Evolutionary conservation across 495 filamentous ascomycete species (phyloP).

Genomic region (Penicillium coffeae): DNA sequence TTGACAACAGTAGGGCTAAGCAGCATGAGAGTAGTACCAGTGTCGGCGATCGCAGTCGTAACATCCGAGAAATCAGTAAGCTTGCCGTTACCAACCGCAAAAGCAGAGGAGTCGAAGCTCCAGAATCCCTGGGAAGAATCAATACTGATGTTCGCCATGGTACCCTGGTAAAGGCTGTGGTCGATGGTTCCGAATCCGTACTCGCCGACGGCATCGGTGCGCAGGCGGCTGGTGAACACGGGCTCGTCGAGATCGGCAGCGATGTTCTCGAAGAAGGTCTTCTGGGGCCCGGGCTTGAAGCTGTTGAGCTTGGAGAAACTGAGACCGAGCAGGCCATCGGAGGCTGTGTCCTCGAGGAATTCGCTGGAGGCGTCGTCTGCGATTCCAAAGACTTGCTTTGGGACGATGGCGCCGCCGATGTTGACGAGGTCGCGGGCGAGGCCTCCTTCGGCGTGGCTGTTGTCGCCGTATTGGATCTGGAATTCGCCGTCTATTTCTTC

Average conservation of each 20-base stretch:
- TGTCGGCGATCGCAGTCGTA: constrained; percentile 61
- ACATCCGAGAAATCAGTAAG: constrained; percentile 25
- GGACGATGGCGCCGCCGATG: constrained; percentile 67
- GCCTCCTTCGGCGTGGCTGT: constrained; percentile 58
- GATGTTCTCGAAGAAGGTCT: constrained; percentile 81
- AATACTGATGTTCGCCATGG: constrained; percentile 60
- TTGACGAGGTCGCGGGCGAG: constrained; percentile 72
- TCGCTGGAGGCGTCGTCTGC: constrained; percentile 58
- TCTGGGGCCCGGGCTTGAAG: constrained; percentile 60
- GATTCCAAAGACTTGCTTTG: constrained; percentile 66
- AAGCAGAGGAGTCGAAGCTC: constrained; percentile 61
- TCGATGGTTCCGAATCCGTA: constrained; percentile 81
- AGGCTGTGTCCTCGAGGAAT: constrained; percentile 58
- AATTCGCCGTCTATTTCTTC: constrained; percentile 49
- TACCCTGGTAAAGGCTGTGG: constrained; percentile 57
- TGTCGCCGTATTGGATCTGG: constrained; percentile 72
- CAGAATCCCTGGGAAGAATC: constrained; percentile 68
- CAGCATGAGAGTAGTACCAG: constrained; percentile 69
- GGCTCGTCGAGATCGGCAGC: constrained; percentile 58
- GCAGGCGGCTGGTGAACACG: constrained; percentile 69
- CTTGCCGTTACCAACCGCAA: constrained; percentile 45
- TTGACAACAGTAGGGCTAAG: constrained; percentile 57
- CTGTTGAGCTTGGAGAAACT: constrained; percentile 74
- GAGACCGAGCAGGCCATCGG: constrained; percentile 74
- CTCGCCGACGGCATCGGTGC: constrained; percentile 54